phyloP scores from a whole-genome alignment of 495 filamentous ascomycete species.

The Talaromyces nanjingensis region DNA sequence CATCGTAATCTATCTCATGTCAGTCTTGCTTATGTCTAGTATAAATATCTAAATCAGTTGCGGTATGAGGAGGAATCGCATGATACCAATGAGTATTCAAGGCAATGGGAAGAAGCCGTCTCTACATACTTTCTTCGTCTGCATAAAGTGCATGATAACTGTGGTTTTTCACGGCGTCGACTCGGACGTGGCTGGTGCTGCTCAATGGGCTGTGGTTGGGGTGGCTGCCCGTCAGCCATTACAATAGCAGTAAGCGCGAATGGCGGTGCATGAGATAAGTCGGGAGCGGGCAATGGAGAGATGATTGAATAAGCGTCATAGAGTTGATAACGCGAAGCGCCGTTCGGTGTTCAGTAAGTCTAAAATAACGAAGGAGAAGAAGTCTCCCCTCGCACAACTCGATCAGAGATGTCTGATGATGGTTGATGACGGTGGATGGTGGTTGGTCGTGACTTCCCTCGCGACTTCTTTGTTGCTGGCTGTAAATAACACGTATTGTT shows the following conservation, averaged over 20 bases:
- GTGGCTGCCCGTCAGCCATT: background rate
- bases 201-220: background rate
- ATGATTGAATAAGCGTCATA: background rate
- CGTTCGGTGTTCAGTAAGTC: background rate
- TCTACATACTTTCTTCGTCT: conserved; percentile 3
- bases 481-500: background rate
- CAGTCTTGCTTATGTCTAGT: background rate
- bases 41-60: background rate
- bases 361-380: background rate
- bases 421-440: background rate
- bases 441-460: background rate
- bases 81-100: background rate
- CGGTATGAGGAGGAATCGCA: background rate
- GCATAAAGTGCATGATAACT: background rate
- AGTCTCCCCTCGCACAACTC: background rate
- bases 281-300: background rate
- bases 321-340: background rate
- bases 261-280: background rate
- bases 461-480: background rate
- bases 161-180: background rate
- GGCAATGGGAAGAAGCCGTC: background rate
- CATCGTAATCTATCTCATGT: conserved; percentile 14
- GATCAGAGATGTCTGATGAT: background rate
- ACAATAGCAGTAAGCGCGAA: background rate
- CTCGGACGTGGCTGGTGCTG: background rate